These are phyloP conservation scores for Elymus sibiricus DNA, from an alignment of 176 grass and related monocot species.

Conservation along the genomic window DNA sequence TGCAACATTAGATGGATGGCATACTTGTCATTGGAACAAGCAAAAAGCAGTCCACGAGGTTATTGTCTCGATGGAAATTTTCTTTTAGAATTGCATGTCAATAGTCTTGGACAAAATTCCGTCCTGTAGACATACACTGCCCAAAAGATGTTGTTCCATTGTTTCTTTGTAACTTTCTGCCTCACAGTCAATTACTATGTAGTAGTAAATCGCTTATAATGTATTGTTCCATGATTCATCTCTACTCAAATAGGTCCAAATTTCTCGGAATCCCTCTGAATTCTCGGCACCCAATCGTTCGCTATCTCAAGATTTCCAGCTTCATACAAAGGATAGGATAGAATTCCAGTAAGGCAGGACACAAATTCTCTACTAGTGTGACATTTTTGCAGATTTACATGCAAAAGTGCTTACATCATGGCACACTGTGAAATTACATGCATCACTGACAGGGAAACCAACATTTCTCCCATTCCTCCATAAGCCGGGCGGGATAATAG, in stretches of 20 bases:
- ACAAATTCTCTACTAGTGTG: not conserved
- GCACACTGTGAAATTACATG: conserved; percentile 35
- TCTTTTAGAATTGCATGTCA: not conserved
- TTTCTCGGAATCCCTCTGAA: too few species aligned
- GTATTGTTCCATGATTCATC: too few species aligned
- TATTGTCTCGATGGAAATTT: not conserved
- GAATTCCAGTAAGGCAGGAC: not conserved
- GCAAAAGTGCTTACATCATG: not conserved
- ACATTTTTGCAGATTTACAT: not conserved
- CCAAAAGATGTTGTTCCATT: too few species aligned
- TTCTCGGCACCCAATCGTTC: too few species aligned
- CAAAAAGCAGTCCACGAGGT: not conserved
- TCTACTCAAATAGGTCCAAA: too few species aligned
- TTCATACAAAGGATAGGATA: too few species aligned
- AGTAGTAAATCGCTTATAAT: too few species aligned
- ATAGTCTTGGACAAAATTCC: too few species aligned
- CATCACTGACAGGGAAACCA: not conserved
- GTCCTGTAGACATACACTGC: too few species aligned
- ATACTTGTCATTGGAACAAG: not conserved
- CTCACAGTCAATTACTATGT: too few species aligned
- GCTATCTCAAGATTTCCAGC: too few species aligned
- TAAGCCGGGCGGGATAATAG: not conserved
- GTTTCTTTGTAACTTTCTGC: too few species aligned
- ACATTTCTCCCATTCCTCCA: not conserved
- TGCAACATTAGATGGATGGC: not conserved